Evolutionary conservation across 148 eudicot species (phyloP), one percentile per base, ranked within the genome.

Genomic region (Camellia sinensis): DNA sequence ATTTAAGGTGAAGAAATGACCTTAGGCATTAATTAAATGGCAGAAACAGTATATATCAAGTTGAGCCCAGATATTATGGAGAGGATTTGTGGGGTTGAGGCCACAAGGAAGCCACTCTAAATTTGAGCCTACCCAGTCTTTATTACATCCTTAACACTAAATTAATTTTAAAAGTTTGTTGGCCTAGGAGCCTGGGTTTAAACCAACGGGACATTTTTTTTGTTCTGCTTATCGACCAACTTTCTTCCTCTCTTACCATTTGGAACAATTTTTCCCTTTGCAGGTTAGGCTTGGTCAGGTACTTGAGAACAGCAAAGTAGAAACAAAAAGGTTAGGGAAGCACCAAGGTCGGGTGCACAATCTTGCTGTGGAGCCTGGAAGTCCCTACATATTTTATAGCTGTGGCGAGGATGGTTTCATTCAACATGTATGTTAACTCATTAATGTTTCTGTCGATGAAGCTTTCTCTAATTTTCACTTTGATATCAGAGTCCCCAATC

Each of bases 291-390:
- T 93, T 82, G 90, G 94, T 73, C 86, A 82, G 73, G 56, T 89
- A 13, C 67, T 71, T 41, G 92, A 92, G 67, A 86, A 81, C 79
- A 92, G 96, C 57, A 79, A 67, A 56, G 92, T 88, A 44, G 86
- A 83, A 76, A 93, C 91, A 62, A 88, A 86, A 84, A 82, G 84
- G 78, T 76, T 93, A 65, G 95, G 94, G 56, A 86, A 84, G 85
- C 98, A 93, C 87, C 87, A 81, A 76, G 96, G 94, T 50, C 88
- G 92, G 59, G 90, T 90, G n/a, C 91, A 85, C 84, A 88, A 86
- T 76, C 90, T 93, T 78, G 96, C 94, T 11, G 86, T 93, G 77
- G 98, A 92, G 81, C 98, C 94, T 13, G 92, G 96, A 78, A 92
- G 92, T 87, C 91, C 91, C 17, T 87, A 90, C 80, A 77, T 89